These are phyloP conservation scores for Selenicereus undatus DNA, from an alignment of 148 eudicot genomes.

Conservation along the genomic window DNA sequence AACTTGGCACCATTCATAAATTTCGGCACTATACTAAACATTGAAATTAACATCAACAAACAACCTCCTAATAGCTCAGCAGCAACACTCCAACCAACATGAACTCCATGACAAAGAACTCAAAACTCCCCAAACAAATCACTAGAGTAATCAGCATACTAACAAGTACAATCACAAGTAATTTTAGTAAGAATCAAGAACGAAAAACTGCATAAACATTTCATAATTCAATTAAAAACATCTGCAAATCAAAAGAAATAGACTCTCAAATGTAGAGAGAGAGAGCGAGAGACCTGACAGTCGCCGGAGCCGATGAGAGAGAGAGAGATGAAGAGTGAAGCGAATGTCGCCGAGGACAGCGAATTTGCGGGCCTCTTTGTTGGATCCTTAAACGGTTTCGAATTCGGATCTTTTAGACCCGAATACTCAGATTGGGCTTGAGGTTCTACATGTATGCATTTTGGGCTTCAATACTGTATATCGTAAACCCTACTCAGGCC, in stretches of 20 bases:
- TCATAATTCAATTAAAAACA: not conserved
- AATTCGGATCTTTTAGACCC: slow-evolving; percentile 4
- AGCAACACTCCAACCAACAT: not conserved
- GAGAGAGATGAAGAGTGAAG: not conserved
- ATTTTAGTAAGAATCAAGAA: not conserved
- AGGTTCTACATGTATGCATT: not conserved
- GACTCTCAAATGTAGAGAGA: not conserved
- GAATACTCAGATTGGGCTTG: not conserved
- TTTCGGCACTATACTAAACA: not conserved
- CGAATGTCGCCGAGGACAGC: not conserved
- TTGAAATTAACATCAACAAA: not conserved
- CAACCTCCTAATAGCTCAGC: not conserved
- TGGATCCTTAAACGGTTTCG: not conserved
- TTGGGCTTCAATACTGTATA: not conserved
- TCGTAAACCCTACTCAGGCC: not conserved
- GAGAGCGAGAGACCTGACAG: slow-evolving; percentile 13
- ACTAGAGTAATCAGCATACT: not conserved
- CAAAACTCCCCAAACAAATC: not conserved
- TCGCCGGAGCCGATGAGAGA: slow-evolving; percentile 11
- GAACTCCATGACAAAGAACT: not conserved
- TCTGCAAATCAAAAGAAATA: not conserved
- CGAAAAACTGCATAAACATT: not conserved
- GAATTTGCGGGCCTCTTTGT: not conserved
- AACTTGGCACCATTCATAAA: not conserved
- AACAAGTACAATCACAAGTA: not conserved